A percentile compares a stretch with the other conserved stretches of the same genome.
Conservation (phyloP, 768 basidiomycete genomes). For the Tylopilus intermedius region DNA sequence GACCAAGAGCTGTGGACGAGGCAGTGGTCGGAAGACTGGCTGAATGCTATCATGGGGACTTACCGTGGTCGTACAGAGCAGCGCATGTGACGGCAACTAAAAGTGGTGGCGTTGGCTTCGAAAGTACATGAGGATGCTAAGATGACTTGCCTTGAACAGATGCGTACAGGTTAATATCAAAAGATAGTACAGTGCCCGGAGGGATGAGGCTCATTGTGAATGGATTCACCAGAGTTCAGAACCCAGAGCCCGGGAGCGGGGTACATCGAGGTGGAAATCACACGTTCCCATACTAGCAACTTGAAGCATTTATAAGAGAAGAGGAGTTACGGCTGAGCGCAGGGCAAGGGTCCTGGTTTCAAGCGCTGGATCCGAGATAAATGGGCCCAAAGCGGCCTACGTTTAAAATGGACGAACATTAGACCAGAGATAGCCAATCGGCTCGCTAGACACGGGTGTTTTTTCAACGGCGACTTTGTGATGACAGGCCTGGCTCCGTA, state of each 20-base stretch:
- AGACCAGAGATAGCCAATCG: background rate
- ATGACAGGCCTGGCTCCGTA: background rate
- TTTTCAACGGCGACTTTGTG: background rate
- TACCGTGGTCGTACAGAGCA: constrained; percentile 29
- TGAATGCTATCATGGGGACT: background rate
- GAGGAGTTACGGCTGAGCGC: background rate
- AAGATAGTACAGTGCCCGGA: background rate
- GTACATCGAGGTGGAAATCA: background rate
- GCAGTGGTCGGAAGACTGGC: background rate
- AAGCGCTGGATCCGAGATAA: constrained; percentile 5
- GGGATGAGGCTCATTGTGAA: constrained; percentile 23
- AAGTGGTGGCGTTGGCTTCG: constrained; percentile 4
- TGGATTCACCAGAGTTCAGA: constrained; percentile 1
- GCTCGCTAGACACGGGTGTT: background rate
- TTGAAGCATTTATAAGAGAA: constrained; percentile 9
- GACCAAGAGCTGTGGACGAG: constrained; percentile 15
- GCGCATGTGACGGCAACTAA: constrained; percentile 27
- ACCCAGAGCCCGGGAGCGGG: background rate
- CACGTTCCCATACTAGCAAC: background rate
- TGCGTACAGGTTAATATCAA: constrained; percentile 11
- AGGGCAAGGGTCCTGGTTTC: constrained; percentile 4
- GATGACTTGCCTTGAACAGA: constrained; percentile 22
- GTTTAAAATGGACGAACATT: background rate
- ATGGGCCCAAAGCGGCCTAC: constrained; percentile 7
- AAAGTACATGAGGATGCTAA: background rate